These are phyloP conservation scores for Cylindricascospora bacillispora DNA, from an alignment of 1,139 yeast species.

Conservation along the genomic window DNA sequence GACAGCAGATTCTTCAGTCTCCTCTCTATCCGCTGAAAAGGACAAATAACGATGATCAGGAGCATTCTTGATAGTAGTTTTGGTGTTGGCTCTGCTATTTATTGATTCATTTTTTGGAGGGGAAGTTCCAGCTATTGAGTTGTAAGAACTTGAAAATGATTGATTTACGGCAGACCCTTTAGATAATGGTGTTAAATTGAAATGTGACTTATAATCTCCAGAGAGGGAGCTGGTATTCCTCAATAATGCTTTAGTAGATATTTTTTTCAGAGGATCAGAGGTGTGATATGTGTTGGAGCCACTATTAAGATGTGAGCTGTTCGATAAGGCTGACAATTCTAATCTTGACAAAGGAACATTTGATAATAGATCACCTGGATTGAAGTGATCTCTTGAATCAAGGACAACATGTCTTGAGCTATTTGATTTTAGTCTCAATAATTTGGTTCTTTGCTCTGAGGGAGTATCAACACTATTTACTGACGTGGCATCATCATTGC, in stretches of 20 bases:
- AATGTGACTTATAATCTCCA: neutral
- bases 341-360: conserved; percentile 66
- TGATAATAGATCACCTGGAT: conserved; percentile 78
- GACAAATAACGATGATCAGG: conserved; percentile 23
- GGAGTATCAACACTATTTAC: neutral
- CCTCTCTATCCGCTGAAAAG: conserved; percentile 41
- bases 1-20: conserved; percentile 61
- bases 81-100: conserved; percentile 1
- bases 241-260: neutral
- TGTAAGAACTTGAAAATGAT: no score
- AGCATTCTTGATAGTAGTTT: conserved; percentile 1
- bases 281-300: neutral
- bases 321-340: conserved; percentile 13
- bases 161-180: neutral
- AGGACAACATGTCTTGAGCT: conserved; percentile 54
- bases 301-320: neutral
- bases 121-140: neutral
- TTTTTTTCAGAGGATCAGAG: neutral
- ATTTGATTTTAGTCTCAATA: no score
- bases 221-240: neutral
- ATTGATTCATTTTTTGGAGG: neutral
- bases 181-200: neutral
- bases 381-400: conserved; percentile 44
- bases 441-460: conserved; percentile 5
- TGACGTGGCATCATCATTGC: conserved; percentile 1